phyloP scores from a whole-genome alignment of 1,284 basidiomycete genomes.

The Microbotryomycetes sp. region DNA sequence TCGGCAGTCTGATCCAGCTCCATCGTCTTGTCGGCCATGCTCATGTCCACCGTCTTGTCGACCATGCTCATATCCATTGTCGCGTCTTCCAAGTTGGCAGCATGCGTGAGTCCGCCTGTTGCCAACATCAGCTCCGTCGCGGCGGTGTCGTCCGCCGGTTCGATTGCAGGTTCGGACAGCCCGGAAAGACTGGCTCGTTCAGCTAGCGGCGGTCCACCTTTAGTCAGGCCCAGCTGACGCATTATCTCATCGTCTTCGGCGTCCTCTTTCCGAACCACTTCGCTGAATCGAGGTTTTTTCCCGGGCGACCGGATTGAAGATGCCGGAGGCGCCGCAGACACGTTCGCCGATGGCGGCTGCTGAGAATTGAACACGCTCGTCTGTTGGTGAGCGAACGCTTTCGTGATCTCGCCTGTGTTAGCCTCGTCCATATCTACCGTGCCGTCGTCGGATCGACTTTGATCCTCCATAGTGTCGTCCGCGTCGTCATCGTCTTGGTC shows the following conservation, averaged over 20 bases:
- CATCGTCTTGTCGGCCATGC: conserved; percentile 6
- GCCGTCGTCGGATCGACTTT: conserved; percentile 11
- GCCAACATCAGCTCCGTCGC: background rate
- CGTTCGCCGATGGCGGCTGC: background rate
- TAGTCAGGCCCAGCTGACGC: conserved; percentile 18
- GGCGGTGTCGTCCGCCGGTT: conserved; percentile 6
- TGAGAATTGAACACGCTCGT: background rate
- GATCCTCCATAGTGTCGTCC: conserved; percentile 1
- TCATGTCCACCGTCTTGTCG: conserved; percentile 12
- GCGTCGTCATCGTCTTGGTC: background rate
- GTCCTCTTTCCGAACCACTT: conserved; percentile 17
- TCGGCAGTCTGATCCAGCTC: conserved; percentile 5
- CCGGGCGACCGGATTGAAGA: background rate
- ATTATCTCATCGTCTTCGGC: conserved; percentile 27
- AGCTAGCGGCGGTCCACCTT: background rate
- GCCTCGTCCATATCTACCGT: conserved; percentile 8
- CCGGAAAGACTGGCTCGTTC: conserved; percentile 5
- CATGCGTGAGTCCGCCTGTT: background rate
- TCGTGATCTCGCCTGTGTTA: conserved; percentile 2
- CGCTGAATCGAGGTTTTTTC: conserved; percentile 21
- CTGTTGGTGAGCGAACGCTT: conserved; percentile 2
- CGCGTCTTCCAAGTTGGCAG: background rate
- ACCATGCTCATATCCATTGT: conserved; percentile 21
- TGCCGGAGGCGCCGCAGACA: no score
- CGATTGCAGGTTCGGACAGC: background rate